A percentile compares a stretch with the other conserved stretches of the same genome.
phyloP scores from a whole-genome alignment of 2,329 filamentous ascomycete species.

The Verticillium longisporum region DNA sequence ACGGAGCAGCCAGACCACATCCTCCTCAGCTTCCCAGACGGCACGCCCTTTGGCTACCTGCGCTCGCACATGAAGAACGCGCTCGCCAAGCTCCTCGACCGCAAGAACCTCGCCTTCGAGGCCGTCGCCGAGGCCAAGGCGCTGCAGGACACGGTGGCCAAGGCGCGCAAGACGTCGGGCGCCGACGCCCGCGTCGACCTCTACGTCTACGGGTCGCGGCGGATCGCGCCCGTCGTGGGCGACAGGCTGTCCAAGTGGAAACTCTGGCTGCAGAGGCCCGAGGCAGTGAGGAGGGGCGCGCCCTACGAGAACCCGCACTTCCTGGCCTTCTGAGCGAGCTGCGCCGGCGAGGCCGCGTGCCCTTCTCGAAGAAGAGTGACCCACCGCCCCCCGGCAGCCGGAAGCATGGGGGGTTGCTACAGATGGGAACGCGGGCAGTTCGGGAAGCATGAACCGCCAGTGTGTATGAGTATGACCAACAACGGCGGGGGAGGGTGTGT shows the following conservation, averaged over 20 bases:
- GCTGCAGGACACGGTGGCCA: conserved; percentile 17
- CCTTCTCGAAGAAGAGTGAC: too few relatives aligned
- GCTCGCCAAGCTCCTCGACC: conserved; percentile 10
- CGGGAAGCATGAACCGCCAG: background rate
- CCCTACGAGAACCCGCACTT: conserved; percentile 24
- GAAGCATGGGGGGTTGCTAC: too few relatives aligned
- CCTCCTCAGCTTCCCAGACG: conserved; percentile 16
- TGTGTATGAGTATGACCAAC: background rate
- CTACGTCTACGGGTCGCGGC: conserved; percentile 27
- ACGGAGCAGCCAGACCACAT: conserved; percentile 12
- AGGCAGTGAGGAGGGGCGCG: conserved; percentile 11
- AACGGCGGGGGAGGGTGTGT: background rate
- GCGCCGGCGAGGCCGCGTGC: too few relatives aligned
- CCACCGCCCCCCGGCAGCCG: too few relatives aligned
- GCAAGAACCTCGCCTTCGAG: conserved; percentile 13
- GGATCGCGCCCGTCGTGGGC: conserved; percentile 15
- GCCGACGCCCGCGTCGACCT: conserved; percentile 24
- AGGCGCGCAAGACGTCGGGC: conserved; percentile 17
- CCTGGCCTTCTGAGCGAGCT: conserved; percentile 11
- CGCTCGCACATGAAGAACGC: conserved; percentile 13
- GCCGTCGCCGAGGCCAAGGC: conserved; percentile 10
- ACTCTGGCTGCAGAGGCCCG: conserved; percentile 26
- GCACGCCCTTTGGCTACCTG: conserved; percentile 15
- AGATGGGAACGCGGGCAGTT: too few relatives aligned
- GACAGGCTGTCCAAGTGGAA: conserved; percentile 18